Base-by-base conservation (phyloP, 305 asterid genomes). In the Fraxinus nigra region DNA sequence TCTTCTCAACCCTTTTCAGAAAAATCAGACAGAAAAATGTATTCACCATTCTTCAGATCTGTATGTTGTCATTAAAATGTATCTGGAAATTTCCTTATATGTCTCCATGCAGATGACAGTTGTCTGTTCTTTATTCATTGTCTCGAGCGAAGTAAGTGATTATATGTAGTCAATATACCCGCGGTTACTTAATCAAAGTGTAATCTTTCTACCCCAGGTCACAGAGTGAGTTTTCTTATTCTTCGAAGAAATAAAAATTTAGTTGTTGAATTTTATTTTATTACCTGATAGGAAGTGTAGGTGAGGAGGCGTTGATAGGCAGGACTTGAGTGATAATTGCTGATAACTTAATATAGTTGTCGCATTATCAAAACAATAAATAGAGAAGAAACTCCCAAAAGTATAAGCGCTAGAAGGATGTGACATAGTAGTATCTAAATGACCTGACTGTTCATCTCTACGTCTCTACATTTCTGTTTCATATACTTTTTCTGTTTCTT, bases 401-500 rank as follows among this genome's bases (percentile, higher is more conserved):
- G 37, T 28, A 61, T 5, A 67, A 13, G 74, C 10, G 2, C 74
- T 28, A 67, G 74, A 67, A 67, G 74, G 74, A 67, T 28, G 37
- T 63, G 72, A 8, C 69, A 63, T 24, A 13, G 34, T 63, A 11
- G 33, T 26, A 63, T 26, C 72, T 63, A 63, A 63, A 9, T 63
- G 72, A 63, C 35, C 35, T 63, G 72, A 24, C 34, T 63, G 13
- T 9, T 63, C 83, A 81, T 76, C 61, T 38, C n/a, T 76, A 32
- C 54, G 48, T 75, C 56, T 75, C 75, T 26, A 38, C 30, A 24
- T 38, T 67, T 65, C 35, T 65, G 73, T 48, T 75, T 67, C 38
- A 48, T 63, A 59, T 73, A 69, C 77, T 78, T 77, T 69, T 5
- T 56, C 56, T 38, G 75, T 72, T 79, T 80, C 43, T 69, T 33